Conservation (phyloP, 176 grass and related monocot species). For the Musa acuminata region DNA sequence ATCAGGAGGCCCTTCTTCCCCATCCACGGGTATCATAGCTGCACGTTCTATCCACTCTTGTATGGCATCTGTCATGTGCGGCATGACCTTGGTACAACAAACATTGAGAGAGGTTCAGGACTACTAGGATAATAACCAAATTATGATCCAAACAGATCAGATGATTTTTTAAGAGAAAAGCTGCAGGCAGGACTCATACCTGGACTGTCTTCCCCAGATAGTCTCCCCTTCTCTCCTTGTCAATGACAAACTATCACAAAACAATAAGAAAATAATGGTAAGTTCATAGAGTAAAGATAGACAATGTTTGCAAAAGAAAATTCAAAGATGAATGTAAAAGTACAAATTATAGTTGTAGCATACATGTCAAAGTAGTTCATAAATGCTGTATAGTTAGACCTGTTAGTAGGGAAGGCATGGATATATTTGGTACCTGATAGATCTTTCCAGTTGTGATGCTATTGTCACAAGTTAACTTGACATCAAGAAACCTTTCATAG, state of each 20-base stretch:
- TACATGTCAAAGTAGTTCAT: neutral
- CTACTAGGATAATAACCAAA: neutral
- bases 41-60: conserved; percentile 95
- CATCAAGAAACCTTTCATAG: conserved; percentile 68
- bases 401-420: neutral
- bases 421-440: conserved; percentile 40
- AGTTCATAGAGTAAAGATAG: conserved; percentile 23
- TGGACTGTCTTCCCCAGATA: conserved; percentile 75
- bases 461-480: conserved; percentile 59
- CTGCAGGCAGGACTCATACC: conserved; percentile 10
- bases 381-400: neutral
- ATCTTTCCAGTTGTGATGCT: conserved; percentile 79
- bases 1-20: conserved; percentile 81
- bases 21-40: conserved; percentile 60
- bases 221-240: conserved; percentile 61
- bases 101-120: conserved; percentile 27
- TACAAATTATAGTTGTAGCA: neutral
- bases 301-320: neutral
- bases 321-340: neutral
- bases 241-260: conserved; percentile 52
- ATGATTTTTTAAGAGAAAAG: neutral
- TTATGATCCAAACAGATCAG: conserved; percentile 7
- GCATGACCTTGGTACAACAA: conserved; percentile 62
- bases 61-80: conserved; percentile 96
- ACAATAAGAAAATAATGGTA: conserved; percentile 11